Percentiles rank a stretch among this genome's conserved stretches.
Conservation (phyloP, 2,329 filamentous ascomycete species). For the Diaporthe sp. region DNA sequence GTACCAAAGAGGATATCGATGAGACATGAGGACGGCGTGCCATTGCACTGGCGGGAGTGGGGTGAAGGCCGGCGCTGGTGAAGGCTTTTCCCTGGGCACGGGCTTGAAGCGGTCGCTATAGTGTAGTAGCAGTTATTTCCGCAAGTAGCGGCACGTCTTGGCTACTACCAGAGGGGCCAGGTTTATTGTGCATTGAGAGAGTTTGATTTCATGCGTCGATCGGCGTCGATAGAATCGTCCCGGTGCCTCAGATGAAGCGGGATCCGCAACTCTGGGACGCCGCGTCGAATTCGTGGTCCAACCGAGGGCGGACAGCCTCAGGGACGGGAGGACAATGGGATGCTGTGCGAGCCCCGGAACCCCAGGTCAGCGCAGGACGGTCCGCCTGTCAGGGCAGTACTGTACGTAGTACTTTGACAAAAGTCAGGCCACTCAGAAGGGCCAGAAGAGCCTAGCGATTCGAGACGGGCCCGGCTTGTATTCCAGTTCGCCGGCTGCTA, state of each 20-base stretch:
- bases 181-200: constrained; percentile 11
- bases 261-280: constrained; percentile 33
- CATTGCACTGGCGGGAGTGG: constrained; percentile 14
- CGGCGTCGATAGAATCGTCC: constrained; percentile 29
- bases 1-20: constrained; percentile 21
- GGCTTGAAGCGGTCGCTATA: constrained; percentile 21
- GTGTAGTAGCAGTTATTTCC: constrained; percentile 25
- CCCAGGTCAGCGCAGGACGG: constrained; percentile 34
- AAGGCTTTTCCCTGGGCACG: constrained; percentile 1
- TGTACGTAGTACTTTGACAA: background rate
- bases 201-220: constrained; percentile 20
- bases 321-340: background rate
- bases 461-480: constrained; percentile 38
- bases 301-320: constrained; percentile 26
- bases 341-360: constrained; percentile 21
- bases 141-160: constrained; percentile 16
- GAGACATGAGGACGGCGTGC: constrained; percentile 26
- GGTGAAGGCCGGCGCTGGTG: background rate
- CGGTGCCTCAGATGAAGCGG: constrained; percentile 27
- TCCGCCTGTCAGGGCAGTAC: constrained; percentile 18
- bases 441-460: constrained; percentile 28
- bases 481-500: constrained; percentile 42
- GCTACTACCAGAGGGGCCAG: background rate
- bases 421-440: constrained; percentile 34
- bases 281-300: constrained; percentile 23